Evolutionary conservation across 2,329 filamentous ascomycete genomes (phyloP).

Genomic region (Talaromyces rugulosus): DNA sequence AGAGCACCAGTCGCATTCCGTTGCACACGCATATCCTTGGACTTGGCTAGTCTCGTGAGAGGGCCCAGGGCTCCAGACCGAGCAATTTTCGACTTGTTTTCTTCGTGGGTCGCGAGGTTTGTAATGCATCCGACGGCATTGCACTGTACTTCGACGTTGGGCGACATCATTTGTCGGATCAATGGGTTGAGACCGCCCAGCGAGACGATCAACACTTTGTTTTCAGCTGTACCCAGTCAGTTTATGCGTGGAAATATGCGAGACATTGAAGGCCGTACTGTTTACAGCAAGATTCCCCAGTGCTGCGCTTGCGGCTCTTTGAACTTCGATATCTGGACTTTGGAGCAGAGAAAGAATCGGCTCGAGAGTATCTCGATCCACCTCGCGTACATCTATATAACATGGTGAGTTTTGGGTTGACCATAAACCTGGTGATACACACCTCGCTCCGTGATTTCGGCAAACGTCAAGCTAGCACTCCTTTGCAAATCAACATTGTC

Average conservation of each 20-base stretch:
- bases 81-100: slow-evolving; percentile 98
- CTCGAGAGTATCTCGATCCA: slow-evolving; percentile 89
- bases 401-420: not conserved
- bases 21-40: slow-evolving; percentile 97
- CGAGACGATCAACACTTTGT: slow-evolving; percentile 94
- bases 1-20: slow-evolving; percentile 93
- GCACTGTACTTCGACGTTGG: slow-evolving; percentile 97
- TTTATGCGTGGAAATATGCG: slow-evolving; percentile 2
- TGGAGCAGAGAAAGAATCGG: slow-evolving; percentile 94
- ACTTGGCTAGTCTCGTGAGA: slow-evolving; percentile 87
- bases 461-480: slow-evolving; percentile 96
- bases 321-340: slow-evolving; percentile 93
- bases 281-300: slow-evolving; percentile 96
- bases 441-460: slow-evolving; percentile 98
- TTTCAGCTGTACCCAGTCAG: slow-evolving; percentile 65
- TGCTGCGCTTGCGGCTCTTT: slow-evolving; percentile 91
- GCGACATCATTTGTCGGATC: slow-evolving; percentile 96
- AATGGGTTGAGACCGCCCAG: slow-evolving; percentile 85
- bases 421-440: slow-evolving; percentile 12
- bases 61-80: slow-evolving; percentile 88
- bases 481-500: slow-evolving; percentile 97
- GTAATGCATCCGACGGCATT: slow-evolving; percentile 99
- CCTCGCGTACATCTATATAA: slow-evolving; percentile 81
- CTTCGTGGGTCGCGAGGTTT: slow-evolving; percentile 94
- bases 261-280: slow-evolving; percentile 57